Percentiles rank a stretch among this genome's conserved stretches.
phyloP scores from a whole-genome alignment of 1,284 basidiomycete genomes.

The Stereum hirsutum region DNA sequence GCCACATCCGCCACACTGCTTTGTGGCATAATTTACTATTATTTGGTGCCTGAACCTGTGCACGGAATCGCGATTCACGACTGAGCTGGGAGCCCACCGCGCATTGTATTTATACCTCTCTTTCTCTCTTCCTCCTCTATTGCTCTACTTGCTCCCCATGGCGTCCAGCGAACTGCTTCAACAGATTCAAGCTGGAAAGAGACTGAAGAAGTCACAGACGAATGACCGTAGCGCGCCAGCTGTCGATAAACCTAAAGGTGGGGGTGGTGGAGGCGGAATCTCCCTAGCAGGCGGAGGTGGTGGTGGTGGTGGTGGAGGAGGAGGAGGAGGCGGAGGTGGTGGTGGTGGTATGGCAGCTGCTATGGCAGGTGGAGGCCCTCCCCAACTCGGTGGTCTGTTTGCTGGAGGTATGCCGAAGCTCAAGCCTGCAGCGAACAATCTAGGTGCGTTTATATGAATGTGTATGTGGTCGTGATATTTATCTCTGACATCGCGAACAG shows the following conservation, averaged over 20 bases:
- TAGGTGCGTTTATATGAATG: slow-evolving; percentile 32
- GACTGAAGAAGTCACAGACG: slow-evolving; percentile 73
- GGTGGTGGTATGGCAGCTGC: slow-evolving; percentile 25
- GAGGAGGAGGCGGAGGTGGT: slow-evolving; percentile 29
- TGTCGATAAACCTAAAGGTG: slow-evolving; percentile 43
- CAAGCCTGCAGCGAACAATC: slow-evolving; percentile 62
- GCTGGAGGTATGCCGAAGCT: slow-evolving; percentile 88
- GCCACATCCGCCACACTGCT: too few relatives aligned
- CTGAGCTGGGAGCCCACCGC: too few relatives aligned
- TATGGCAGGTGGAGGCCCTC: slow-evolving; percentile 24
- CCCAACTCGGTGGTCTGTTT: slow-evolving; percentile 79
- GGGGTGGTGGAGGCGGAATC: slow-evolving; percentile 22
- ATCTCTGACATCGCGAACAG: slow-evolving; percentile 25
- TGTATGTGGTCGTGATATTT: slow-evolving; percentile 2
- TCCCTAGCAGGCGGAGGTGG: slow-evolving; percentile 30
- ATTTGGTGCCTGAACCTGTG: too few relatives aligned
- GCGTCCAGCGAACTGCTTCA: slow-evolving; percentile 62
- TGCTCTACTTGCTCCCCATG: slow-evolving; percentile 29
- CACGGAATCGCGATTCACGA: too few relatives aligned
- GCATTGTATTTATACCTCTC: too few relatives aligned
- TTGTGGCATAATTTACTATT: too few relatives aligned
- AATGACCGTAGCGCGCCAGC: slow-evolving; percentile 73
- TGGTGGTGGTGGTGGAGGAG: slow-evolving; percentile 28
- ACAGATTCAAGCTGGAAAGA: slow-evolving; percentile 75
- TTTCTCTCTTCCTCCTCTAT: not conserved